phyloP scores from a whole-genome alignment of 441 rosid genomes.

The Adansonia madagascariensis region DNA sequence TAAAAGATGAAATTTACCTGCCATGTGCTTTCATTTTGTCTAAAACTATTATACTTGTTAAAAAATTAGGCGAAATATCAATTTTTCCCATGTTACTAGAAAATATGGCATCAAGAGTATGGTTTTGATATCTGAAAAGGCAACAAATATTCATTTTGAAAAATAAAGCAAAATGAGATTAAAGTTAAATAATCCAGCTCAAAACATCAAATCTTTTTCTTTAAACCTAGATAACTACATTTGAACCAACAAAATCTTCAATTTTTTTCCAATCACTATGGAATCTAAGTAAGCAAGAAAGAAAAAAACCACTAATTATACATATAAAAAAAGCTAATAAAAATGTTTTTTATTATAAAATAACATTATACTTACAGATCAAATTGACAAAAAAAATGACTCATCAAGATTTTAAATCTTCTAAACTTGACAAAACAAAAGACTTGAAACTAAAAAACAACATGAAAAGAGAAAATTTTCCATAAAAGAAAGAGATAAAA shows the following conservation, averaged over 20 bases:
- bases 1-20: no score
- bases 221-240: slow-evolving; percentile 73
- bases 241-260: slow-evolving; percentile 42
- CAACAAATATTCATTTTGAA: slow-evolving; percentile 29
- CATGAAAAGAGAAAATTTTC: no score
- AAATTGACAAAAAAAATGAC: background rate
- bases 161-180: background rate
- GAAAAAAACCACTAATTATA: background rate
- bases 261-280: slow-evolving; percentile 68
- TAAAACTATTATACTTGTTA: no score
- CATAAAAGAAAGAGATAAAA: background rate
- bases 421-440: no score
- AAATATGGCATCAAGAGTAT: no score
- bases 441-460: no score
- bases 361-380: background rate
- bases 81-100: no score
- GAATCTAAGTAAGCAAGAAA: slow-evolving; percentile 48
- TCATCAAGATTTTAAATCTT: no score
- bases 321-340: background rate
- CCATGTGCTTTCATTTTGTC: no score
- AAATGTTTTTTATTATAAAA: background rate
- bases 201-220: slow-evolving; percentile 27
- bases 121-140: slow-evolving; percentile 37
- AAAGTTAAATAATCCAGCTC: slow-evolving; percentile 11
- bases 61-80: no score